These are phyloP conservation scores for Trichophyton simii DNA, from an alignment of 2,329 filamentous ascomycete genomes.

Conservation along the genomic window DNA sequence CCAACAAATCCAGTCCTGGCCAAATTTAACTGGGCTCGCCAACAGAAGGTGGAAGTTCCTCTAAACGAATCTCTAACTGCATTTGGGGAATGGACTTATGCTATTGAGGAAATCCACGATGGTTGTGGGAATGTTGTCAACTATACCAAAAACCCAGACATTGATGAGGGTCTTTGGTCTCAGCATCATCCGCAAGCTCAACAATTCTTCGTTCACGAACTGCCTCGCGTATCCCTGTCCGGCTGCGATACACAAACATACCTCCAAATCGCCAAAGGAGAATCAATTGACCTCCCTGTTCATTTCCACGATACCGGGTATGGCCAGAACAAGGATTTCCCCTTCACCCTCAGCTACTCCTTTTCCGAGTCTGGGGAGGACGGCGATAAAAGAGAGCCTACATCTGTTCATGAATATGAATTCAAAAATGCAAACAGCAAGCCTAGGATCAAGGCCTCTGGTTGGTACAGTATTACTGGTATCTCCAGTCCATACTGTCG, in stretches of 20 bases:
- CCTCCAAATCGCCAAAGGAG: constrained; percentile 69
- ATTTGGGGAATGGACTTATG: constrained; percentile 75
- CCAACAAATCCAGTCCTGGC: constrained; percentile 41
- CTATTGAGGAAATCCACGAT: constrained; percentile 83
- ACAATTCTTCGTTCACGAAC: constrained; percentile 72
- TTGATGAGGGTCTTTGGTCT: constrained; percentile 49
- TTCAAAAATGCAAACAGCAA: constrained; percentile 46
- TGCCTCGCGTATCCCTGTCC: constrained; percentile 58
- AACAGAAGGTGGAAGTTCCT: constrained; percentile 62
- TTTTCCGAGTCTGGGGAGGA: constrained; percentile 70
- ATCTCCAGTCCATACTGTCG: constrained; percentile 69
- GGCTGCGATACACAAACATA: constrained; percentile 71
- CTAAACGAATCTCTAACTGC: constrained; percentile 79
- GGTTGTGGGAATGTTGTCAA: constrained; percentile 75
- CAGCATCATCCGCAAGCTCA: constrained; percentile 57
- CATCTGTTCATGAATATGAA: constrained; percentile 47
- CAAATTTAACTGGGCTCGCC: constrained; percentile 62
- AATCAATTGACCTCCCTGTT: constrained; percentile 55
- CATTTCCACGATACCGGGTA: constrained; percentile 53
- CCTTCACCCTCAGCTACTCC: constrained; percentile 64
- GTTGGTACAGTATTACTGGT: constrained; percentile 73
- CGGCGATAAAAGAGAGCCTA: constrained; percentile 27
- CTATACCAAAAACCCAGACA: constrained; percentile 49
- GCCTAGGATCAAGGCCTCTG: constrained; percentile 60
- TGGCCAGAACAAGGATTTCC: constrained; percentile 45